Evolutionary conservation across 164 flowering plant genomes (phyloP).

Genomic region (Vitis riparia): DNA sequence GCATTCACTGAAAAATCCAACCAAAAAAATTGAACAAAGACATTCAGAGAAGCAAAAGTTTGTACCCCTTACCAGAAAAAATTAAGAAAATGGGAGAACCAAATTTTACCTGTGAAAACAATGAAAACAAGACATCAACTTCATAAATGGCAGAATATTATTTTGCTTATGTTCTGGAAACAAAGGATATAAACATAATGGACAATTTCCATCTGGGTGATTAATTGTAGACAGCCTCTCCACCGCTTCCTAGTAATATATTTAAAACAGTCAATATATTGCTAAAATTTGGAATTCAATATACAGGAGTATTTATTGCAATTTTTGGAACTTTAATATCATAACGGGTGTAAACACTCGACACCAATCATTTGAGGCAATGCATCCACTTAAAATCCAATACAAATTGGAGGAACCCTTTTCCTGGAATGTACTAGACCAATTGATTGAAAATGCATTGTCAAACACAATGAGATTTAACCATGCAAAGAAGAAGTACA

Average conservation of each 20-base stretch:
- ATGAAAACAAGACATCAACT: slow-evolving; percentile 98
- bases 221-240: slow-evolving; percentile 79
- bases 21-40: slow-evolving; percentile 3
- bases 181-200: slow-evolving; percentile 78
- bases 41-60: neutral
- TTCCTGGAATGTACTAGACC: no score
- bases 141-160: slow-evolving; percentile 69
- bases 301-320: no score
- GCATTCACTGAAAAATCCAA: slow-evolving; percentile 58
- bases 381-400: no score
- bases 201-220: slow-evolving; percentile 95
- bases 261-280: neutral
- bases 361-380: no score
- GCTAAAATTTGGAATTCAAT: neutral
- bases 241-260: slow-evolving; percentile 70
- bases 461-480: no score
- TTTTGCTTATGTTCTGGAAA: slow-evolving; percentile 42
- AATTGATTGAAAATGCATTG: no score
- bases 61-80: neutral
- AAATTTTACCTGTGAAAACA: slow-evolving; percentile 80
- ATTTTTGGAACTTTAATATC: no score
- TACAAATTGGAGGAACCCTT: no score
- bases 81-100: neutral
- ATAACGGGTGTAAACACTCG: no score
- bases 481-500: no score